Evolutionary conservation across 2,329 filamentous ascomycete species (phyloP).

Genomic region (Fusarium beomiforme): DNA sequence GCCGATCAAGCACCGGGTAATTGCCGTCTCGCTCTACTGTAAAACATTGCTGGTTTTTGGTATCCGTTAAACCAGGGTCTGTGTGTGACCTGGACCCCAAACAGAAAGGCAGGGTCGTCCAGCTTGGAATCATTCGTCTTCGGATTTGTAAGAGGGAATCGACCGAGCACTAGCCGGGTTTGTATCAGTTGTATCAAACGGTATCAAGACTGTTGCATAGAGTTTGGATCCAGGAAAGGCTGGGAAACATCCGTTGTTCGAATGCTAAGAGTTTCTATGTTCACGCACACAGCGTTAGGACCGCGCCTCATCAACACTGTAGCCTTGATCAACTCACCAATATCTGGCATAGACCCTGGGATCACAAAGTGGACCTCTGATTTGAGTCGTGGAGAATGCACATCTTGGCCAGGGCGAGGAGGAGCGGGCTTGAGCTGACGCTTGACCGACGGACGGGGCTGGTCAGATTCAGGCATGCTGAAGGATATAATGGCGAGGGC

Average conservation of each 20-base stretch:
- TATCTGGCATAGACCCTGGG: constrained; percentile 41
- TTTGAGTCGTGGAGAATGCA: constrained; percentile 40
- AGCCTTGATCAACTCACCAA: constrained; percentile 33
- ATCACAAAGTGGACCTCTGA: constrained; percentile 45
- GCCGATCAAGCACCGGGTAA: background rate
- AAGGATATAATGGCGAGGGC: background rate
- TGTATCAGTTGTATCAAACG: background rate
- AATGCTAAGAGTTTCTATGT: constrained; percentile 42
- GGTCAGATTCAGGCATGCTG: constrained; percentile 33
- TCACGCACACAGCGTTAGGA: background rate
- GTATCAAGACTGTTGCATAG: constrained; percentile 30
- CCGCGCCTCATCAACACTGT: background rate
- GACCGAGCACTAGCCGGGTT: background rate
- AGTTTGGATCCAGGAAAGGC: constrained; percentile 49
- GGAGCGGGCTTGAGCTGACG: constrained; percentile 42
- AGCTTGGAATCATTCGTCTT: background rate
- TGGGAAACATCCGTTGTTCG: constrained; percentile 45
- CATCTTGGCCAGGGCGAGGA: constrained; percentile 24
- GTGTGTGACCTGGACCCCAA: background rate
- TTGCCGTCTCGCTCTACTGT: background rate
- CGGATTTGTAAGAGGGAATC: background rate
- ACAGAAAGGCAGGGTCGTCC: background rate
- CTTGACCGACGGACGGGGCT: constrained; percentile 29
- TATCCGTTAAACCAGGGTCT: background rate
- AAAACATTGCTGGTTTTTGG: background rate